Percentiles rank a stretch among this genome's conserved stretches.
These are phyloP conservation scores for Fusarium buharicum DNA, from an alignment of 2,329 filamentous ascomycete genomes.

Conservation along the genomic window DNA sequence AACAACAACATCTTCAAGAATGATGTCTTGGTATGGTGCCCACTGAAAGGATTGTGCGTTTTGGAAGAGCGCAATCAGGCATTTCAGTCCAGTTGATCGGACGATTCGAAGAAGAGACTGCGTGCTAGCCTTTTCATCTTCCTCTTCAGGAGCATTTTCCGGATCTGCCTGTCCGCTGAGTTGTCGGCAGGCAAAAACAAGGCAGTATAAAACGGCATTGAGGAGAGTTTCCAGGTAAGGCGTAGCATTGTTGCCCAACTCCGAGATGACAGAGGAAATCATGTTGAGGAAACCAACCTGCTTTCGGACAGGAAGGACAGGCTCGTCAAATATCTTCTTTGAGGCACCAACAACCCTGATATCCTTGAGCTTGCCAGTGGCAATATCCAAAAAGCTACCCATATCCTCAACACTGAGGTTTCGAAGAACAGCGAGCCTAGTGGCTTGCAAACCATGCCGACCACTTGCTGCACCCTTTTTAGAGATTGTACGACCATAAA, in stretches of 20 bases:
- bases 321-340: slow-evolving; percentile 64
- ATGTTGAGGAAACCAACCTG: slow-evolving; percentile 94
- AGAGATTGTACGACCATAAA: slow-evolving; percentile 90
- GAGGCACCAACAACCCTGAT: slow-evolving; percentile 67
- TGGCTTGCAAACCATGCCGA: slow-evolving; percentile 82
- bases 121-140: slow-evolving; percentile 57
- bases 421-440: slow-evolving; percentile 82
- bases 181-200: slow-evolving; percentile 74
- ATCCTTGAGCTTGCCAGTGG: slow-evolving; percentile 75
- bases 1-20: slow-evolving; percentile 79
- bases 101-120: slow-evolving; percentile 72
- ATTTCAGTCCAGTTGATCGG: slow-evolving; percentile 81
- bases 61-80: slow-evolving; percentile 80
- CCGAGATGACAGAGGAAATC: slow-evolving; percentile 85
- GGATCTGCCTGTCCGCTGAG: slow-evolving; percentile 57
- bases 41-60: slow-evolving; percentile 78
- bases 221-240: slow-evolving; percentile 76
- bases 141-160: slow-evolving; percentile 53
- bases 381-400: slow-evolving; percentile 83
- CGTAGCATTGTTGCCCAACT: slow-evolving; percentile 78
- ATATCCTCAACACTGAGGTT: slow-evolving; percentile 80
- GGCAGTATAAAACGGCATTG: slow-evolving; percentile 82
- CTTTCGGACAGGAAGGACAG: slow-evolving; percentile 75
- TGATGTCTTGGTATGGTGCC: slow-evolving; percentile 73
- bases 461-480: slow-evolving; percentile 81